Base-by-base conservation (phyloP, 2,329 filamentous ascomycete genomes). In the Colletotrichum coccodes region DNA sequence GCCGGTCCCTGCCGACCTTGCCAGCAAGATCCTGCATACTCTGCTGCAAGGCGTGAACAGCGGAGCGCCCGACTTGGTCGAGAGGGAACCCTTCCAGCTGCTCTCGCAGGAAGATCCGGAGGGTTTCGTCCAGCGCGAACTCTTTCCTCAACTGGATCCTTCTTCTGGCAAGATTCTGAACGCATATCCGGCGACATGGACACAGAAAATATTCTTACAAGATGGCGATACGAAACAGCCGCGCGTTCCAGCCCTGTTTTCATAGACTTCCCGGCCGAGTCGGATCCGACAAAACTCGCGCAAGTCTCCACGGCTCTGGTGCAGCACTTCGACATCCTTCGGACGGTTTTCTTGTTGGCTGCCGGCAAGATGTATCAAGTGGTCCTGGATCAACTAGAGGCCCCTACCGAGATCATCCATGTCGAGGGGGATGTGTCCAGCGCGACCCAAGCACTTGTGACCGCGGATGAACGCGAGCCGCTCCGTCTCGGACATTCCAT, bases 291-390 rank as follows among this genome's bases (percentile, higher is more conserved):
- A 4, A 16, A 18, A 2, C 26, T 66, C 18, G 12, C 30, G 1
- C 26, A 62, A 21, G 36, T 54, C 44, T 36, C 44, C 9, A n/a
- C 34, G 12, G 60, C 64, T 47, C 54, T 72, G 6, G 62, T 70
- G 11, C 40, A 64, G 34, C 23, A 58, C 28, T 70, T 67, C 23
- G 71, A 70, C 46, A 62, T 71, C n/a, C 63, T 72, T 50, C 53
- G 71, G 16, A 60, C 71, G 4, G 62, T 71, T 1, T 70, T 72
- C 26, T 6, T 71, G 7, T 9, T 30, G 4, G 49, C 8, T 21
- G 42, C 34, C 4, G 63, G 57, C 42, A 28, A 65, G 26, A 50
- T 71, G 23, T 71, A 70, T 38, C 58, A 67, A 23, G 60, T 66
- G 2, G 58, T 71, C 12, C 50, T 70, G 8, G 42, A 57, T 46